Percentiles rank a stretch among this genome's conserved stretches.
These are phyloP conservation scores for Heliocybe sulcata DNA, from an alignment of 1,284 basidiomycete species.

Conservation along the genomic window DNA sequence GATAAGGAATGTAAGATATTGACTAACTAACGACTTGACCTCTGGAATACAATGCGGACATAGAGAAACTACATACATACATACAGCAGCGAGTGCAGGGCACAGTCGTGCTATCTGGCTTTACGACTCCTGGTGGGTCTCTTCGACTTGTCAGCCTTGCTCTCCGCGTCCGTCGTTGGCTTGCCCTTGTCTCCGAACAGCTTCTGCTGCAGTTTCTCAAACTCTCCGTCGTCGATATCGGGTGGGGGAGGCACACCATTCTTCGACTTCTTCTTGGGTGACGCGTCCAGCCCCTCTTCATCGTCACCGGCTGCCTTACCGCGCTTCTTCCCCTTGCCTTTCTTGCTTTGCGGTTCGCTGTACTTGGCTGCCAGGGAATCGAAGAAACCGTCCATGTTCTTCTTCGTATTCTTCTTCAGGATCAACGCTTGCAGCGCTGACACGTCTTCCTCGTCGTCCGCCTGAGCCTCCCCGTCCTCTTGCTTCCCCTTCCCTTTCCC, in stretches of 20 bases:
- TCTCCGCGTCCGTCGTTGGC: constrained; percentile 17
- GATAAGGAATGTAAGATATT: not conserved
- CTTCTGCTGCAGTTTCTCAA: constrained; percentile 54
- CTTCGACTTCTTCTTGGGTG: constrained; percentile 45
- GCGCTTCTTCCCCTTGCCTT: constrained; percentile 53
- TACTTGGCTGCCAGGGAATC: constrained; percentile 83
- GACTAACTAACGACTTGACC: not conserved
- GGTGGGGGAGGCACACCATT: constrained; percentile 32
- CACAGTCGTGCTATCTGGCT: not conserved
- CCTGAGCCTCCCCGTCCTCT: constrained; percentile 1
- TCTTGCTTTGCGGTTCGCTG: constrained; percentile 35
- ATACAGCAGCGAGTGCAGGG: not conserved
- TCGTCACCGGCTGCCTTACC: constrained; percentile 29
- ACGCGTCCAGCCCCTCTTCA: constrained; percentile 30
- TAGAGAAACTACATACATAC: not conserved
- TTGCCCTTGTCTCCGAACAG: constrained; percentile 41
- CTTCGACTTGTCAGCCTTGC: constrained; percentile 20
- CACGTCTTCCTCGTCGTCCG: constrained; percentile 11
- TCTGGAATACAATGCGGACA: not conserved
- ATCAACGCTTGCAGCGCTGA: constrained; percentile 5
- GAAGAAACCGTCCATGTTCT: constrained; percentile 66
- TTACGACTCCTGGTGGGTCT: not conserved
- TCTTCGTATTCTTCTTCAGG: constrained; percentile 19
- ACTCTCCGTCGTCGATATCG: constrained; percentile 65
- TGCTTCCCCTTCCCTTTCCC: constrained; percentile 1